Percentiles rank a stretch among this genome's conserved stretches.
Conservation (phyloP, 2,329 filamentous ascomycete species). For the Fusarium drepaniforme region DNA sequence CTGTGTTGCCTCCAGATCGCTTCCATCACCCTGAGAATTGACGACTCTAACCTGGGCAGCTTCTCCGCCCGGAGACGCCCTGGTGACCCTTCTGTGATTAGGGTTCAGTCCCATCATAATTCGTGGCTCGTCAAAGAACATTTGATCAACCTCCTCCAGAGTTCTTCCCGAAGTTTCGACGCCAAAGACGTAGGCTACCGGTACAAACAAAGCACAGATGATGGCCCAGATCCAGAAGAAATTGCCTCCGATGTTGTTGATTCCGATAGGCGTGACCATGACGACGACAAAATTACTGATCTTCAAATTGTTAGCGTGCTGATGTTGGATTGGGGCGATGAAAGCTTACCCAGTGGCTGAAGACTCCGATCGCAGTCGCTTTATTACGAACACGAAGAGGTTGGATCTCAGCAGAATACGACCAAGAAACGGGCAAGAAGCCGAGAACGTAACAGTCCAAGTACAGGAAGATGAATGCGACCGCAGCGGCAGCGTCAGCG, state of each 20-base stretch:
- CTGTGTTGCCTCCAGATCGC: background rate
- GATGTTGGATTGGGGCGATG: background rate
- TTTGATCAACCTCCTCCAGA: conserved; percentile 11
- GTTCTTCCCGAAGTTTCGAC: conserved; percentile 9
- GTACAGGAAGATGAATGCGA: conserved; percentile 16
- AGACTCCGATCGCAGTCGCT: background rate
- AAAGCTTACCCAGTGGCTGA: conserved; percentile 2
- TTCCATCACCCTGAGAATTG: background rate
- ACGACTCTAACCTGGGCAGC: background rate
- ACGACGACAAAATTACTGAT: conserved; percentile 15
- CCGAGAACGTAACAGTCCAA: conserved; percentile 9
- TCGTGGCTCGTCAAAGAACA: conserved; percentile 11
- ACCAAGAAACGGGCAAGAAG: background rate
- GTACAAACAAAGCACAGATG: conserved; percentile 9
- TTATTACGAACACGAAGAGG: background rate
- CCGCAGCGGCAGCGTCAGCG: background rate
- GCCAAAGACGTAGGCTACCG: conserved; percentile 9
- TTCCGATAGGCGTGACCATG: conserved; percentile 13
- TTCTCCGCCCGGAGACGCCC: background rate
- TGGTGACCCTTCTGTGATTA: background rate
- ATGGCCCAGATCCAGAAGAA: conserved; percentile 23
- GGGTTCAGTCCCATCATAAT: conserved; percentile 11
- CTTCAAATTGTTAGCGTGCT: background rate
- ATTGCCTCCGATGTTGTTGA: conserved; percentile 4
- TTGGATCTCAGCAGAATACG: background rate